A percentile compares a stretch with the other conserved stretches of the same genome.
Evolutionary conservation across 345 rosid genomes (phyloP).

Genomic region (Citrus sp.): DNA sequence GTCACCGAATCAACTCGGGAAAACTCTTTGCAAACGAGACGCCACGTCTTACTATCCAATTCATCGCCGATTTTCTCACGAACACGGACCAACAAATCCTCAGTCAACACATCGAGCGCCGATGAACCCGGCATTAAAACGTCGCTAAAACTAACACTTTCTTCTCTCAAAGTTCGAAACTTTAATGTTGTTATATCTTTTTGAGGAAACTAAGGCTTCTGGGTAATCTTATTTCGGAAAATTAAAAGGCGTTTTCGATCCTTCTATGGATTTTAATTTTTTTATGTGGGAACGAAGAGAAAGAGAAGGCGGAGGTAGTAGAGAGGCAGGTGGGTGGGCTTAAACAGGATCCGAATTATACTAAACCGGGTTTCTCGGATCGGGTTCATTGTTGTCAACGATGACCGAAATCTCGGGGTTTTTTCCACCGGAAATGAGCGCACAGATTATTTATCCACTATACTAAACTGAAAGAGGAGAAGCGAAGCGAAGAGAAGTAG

Average conservation of each 20-base stretch:
- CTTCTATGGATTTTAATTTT: background rate
- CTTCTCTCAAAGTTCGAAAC: background rate
- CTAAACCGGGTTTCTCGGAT: conserved; percentile 19
- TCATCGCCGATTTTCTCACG: conserved; percentile 38
- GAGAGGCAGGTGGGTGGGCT: conserved; percentile 49
- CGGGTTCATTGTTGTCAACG: conserved; percentile 41
- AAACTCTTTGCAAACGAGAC: conserved; percentile 73
- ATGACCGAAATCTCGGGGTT: conserved; percentile 15
- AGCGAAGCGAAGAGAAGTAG: background rate
- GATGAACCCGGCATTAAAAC: conserved; percentile 17
- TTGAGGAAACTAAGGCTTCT: background rate
- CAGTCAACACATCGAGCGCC: conserved; percentile 49
- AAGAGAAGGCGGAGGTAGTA: conserved; percentile 76
- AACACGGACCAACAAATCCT: conserved; percentile 63
- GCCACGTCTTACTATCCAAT: conserved; percentile 61
- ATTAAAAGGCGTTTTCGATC: background rate
- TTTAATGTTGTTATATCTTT: background rate
- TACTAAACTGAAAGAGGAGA: background rate
- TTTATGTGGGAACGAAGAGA: conserved; percentile 77
- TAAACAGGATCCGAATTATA: conserved; percentile 31
- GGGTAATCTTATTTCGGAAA: background rate
- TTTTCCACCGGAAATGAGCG: background rate
- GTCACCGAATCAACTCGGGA: conserved; percentile 56
- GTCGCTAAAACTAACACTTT: background rate
- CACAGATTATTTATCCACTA: background rate